Evolutionary conservation across 768 basidiomycete genomes (phyloP), one percentile per base, ranked within the genome.

Genomic region (Tulasnella sp.): DNA sequence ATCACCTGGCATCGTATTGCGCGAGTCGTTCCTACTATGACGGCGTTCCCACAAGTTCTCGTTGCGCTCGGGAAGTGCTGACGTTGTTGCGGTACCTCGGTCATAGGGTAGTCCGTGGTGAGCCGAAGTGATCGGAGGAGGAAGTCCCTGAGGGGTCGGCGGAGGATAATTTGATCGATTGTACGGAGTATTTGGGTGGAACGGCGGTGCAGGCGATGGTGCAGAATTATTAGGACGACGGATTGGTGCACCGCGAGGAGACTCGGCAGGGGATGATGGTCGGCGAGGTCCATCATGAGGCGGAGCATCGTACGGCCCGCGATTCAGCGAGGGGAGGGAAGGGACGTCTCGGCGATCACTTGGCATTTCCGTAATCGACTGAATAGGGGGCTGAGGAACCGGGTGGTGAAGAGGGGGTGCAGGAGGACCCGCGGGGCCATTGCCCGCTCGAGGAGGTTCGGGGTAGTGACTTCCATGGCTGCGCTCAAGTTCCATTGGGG

Each of bases 401-500:
- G 82, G 81, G 59, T 84, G 84, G 49, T 87, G 86, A 1, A 86
- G 70, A 84, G 70, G 41, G 82, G 65, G 49, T 68, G 76, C 60
- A 75, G 78, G 60, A 78, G 77, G 12, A 78, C 77, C 3, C 72
- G 39, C 17, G 17, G 34, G 35, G 9, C 23, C 29, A 27, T 35
- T 23, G 19, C 55, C 55, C 40, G 9, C 79, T 76, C 34, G 68
- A 66, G 27, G 63, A 48, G 0, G 76, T 36, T 63, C 62, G 57
- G 76, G 78, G 57, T 74, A 69, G 8, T 67, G 67, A 23, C 59
- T 66, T 36, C 69, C 62, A 54, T 36, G 34, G 14, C 35, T 36
- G 8, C 79, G 74, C 52, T 84, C 82, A 6, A 84, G 75, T 12
- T 80, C 79, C 86, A 90, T 90, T 0, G 86, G 86, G 4, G 86